A percentile compares a stretch with the other conserved stretches of the same genome.
These are phyloP conservation scores for Leccinum griseonigrum DNA, from an alignment of 1,284 basidiomycete species.

Conservation along the genomic window DNA sequence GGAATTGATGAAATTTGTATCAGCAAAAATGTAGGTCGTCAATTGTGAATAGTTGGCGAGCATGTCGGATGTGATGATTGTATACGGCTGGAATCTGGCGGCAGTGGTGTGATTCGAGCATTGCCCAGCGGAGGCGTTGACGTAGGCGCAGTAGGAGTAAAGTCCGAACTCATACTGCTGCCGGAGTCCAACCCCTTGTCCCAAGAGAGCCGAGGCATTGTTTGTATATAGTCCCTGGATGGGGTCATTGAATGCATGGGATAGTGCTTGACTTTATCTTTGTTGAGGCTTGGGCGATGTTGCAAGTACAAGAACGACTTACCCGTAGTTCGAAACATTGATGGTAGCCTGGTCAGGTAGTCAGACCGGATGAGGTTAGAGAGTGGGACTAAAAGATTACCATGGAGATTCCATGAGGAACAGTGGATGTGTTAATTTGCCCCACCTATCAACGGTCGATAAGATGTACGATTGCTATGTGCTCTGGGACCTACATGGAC, in stretches of 20 bases:
- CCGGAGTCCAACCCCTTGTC: conserved; percentile 56
- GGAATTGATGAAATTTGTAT: conserved; percentile 58
- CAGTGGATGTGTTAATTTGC: conserved; percentile 73
- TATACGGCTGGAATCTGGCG: conserved; percentile 58
- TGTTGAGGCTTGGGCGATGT: conserved; percentile 11
- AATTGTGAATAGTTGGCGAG: conserved; percentile 54
- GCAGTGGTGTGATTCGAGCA: conserved; percentile 65
- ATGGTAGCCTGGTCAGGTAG: conserved; percentile 52
- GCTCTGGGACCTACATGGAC: conserved; percentile 56
- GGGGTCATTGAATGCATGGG: conserved; percentile 51
- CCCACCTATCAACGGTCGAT: conserved; percentile 55
- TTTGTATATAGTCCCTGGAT: conserved; percentile 65
- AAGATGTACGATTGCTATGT: conserved; percentile 29
- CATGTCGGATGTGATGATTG: conserved; percentile 65
- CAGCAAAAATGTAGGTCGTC: conserved; percentile 52
- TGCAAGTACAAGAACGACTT: conserved; percentile 23
- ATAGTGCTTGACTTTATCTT: conserved; percentile 46
- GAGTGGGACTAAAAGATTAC: conserved; percentile 37
- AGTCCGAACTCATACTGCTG: conserved; percentile 73
- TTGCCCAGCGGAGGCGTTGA: conserved; percentile 54
- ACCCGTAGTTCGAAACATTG: conserved; percentile 71
- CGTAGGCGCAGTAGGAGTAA: conserved; percentile 73
- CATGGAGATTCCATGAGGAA: conserved; percentile 72
- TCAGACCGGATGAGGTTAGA: conserved; percentile 13
- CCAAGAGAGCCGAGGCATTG: conserved; percentile 63